Percentiles rank a stretch among this genome's conserved stretches.
Conservation (phyloP, 257 asterid genomes). For the Salvia splendens region DNA sequence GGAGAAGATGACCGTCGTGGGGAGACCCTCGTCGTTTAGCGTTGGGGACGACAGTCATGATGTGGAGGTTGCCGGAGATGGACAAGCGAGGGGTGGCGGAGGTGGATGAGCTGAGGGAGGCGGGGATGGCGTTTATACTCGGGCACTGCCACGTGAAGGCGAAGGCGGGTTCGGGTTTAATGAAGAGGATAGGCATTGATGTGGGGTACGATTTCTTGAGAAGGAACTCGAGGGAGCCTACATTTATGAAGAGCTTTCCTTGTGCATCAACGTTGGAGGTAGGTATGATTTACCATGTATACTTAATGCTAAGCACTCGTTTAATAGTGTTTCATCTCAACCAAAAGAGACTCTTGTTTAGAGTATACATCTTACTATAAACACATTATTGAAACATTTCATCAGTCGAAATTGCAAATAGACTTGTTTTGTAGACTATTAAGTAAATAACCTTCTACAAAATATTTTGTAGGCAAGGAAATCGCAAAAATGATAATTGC, state of each 20-base stretch:
- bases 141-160: constrained; percentile 81
- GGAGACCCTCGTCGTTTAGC: constrained; percentile 52
- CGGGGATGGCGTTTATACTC: constrained; percentile 84
- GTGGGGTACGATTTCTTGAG: constrained; percentile 77
- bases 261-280: constrained; percentile 89
- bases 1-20: constrained; percentile 68
- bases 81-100: constrained; percentile 54
- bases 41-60: constrained; percentile 42
- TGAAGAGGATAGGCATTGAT: constrained; percentile 62
- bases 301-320: too few species aligned
- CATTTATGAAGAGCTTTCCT: constrained; percentile 69
- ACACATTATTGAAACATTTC: too few species aligned
- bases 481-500: too few species aligned
- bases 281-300: constrained; percentile 83
- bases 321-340: constrained; percentile 17
- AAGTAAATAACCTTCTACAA: too few species aligned
- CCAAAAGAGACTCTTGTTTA: too few species aligned
- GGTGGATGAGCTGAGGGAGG: constrained; percentile 71
- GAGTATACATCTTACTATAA: too few species aligned
- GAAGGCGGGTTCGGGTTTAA: constrained; percentile 64
- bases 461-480: too few species aligned
- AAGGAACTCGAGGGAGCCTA: constrained; percentile 75
- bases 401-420: too few species aligned
- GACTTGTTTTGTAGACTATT: too few species aligned
- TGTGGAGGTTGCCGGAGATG: constrained; percentile 49